phyloP scores from a whole-genome alignment of 768 basidiomycete species.

The Leccinum barrowsii region DNA sequence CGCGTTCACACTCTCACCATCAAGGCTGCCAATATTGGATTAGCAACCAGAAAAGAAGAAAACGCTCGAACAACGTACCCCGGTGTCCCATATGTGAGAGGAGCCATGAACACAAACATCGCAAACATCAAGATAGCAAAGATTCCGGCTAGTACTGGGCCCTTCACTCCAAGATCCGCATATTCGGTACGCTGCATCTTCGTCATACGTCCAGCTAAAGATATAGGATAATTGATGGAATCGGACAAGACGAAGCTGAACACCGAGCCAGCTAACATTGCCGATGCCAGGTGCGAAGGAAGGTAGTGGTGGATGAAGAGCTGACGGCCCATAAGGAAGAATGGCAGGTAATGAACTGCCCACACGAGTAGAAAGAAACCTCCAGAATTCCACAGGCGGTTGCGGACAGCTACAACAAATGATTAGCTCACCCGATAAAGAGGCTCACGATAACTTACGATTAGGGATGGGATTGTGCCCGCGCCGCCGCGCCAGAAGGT shows the following conservation, averaged over 20 bases:
- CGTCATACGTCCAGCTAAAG: constrained; percentile 66
- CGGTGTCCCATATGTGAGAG: constrained; percentile 94
- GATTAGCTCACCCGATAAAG: not conserved
- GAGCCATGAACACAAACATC: constrained; percentile 74
- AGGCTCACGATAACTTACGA: constrained; percentile 48
- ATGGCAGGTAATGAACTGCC: constrained; percentile 94
- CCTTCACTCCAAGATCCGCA: constrained; percentile 76
- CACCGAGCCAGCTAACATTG: constrained; percentile 88
- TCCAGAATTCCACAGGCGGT: constrained; percentile 91
- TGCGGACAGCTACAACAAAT: constrained; percentile 67
- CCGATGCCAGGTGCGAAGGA: constrained; percentile 91
- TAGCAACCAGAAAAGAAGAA: constrained; percentile 7
- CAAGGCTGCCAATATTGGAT: constrained; percentile 51
- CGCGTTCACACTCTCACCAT: constrained; percentile 80
- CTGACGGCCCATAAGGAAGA: constrained; percentile 97
- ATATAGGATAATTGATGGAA: constrained; percentile 88
- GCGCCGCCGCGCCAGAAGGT: constrained; percentile 82
- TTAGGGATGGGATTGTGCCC: constrained; percentile 83
- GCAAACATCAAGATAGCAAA: constrained; percentile 60
- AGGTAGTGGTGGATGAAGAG: constrained; percentile 98
- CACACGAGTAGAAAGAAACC: constrained; percentile 95
- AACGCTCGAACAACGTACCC: constrained; percentile 55
- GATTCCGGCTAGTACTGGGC: constrained; percentile 56
- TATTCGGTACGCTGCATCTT: constrained; percentile 49
- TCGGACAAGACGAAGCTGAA: constrained; percentile 89